Conservation (phyloP, 768 basidiomycete genomes). For the Clathrus columnatus region DNA sequence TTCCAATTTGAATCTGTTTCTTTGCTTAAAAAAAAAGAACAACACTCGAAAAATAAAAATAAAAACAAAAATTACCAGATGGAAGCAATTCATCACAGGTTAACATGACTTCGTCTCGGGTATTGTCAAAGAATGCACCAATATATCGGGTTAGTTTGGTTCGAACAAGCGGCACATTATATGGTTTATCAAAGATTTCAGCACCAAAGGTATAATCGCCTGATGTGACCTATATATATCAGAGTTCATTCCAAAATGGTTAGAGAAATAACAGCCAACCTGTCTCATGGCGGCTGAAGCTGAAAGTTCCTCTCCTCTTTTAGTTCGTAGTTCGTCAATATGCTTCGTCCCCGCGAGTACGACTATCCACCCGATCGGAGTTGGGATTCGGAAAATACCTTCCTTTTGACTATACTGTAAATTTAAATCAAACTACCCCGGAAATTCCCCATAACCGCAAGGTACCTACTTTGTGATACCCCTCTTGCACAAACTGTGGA, state of each 20-base stretch:
- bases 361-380: not conserved
- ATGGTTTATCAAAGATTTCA: not conserved
- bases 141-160: slow-evolving; percentile 3
- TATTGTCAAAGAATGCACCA: not conserved
- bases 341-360: not conserved
- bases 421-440: too few species aligned
- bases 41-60: not conserved
- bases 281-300: slow-evolving; percentile 1
- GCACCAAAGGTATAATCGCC: not conserved
- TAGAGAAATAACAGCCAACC: not conserved
- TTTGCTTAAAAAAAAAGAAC: not conserved
- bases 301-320: slow-evolving; percentile 9
- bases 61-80: not conserved
- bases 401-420: not conserved
- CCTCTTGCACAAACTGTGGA: not conserved
- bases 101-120: not conserved
- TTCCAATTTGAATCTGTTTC: not conserved
- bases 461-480: not conserved
- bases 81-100: not conserved
- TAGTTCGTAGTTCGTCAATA: slow-evolving; percentile 6
- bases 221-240: slow-evolving; percentile 17
- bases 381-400: not conserved
- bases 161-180: not conserved
- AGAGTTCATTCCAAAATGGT: not conserved
- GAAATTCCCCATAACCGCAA: too few species aligned